These are phyloP conservation scores for Botrytis elliptica DNA, from an alignment of 2,329 filamentous ascomycete species.

Conservation along the genomic window DNA sequence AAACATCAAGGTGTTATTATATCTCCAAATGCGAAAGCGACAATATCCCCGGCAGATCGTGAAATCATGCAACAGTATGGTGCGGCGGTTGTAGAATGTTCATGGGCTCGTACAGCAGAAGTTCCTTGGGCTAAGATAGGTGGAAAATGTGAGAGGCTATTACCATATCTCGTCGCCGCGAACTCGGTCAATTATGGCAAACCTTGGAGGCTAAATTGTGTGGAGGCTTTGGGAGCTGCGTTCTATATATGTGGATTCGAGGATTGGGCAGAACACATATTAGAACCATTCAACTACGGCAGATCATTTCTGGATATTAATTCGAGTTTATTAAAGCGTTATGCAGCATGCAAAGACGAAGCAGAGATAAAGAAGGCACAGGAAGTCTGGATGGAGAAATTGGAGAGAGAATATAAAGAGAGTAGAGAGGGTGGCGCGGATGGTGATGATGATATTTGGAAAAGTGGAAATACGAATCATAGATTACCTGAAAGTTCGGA, in stretches of 20 bases:
- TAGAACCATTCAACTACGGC: conserved; percentile 86
- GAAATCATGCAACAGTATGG: conserved; percentile 83
- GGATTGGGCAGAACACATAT: conserved; percentile 84
- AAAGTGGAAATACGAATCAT: conserved; percentile 83
- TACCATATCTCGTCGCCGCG: conserved; percentile 94
- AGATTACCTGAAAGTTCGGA: conserved; percentile 53
- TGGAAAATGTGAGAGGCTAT: conserved; percentile 83
- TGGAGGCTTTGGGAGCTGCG: conserved; percentile 87
- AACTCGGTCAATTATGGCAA: conserved; percentile 97
- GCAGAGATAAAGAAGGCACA: conserved; percentile 81
- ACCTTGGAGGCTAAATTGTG: conserved; percentile 93
- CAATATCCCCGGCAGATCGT: conserved; percentile 79
- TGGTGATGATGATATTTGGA: conserved; percentile 74
- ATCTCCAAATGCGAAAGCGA: conserved; percentile 86
- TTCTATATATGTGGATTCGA: conserved; percentile 89
- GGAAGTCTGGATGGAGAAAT: conserved; percentile 81
- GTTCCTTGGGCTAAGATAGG: conserved; percentile 90
- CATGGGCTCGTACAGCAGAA: conserved; percentile 90
- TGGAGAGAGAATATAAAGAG: conserved; percentile 86
- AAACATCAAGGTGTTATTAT: conserved; percentile 91
- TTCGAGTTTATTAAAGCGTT: conserved; percentile 73
- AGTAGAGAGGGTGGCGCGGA: conserved; percentile 66
- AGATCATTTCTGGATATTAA: conserved; percentile 90
- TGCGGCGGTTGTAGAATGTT: conserved; percentile 94
- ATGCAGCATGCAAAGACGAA: conserved; percentile 80